phyloP scores from a whole-genome alignment of 2,329 filamentous ascomycete genomes.

The Cytospora chrysosperma region DNA sequence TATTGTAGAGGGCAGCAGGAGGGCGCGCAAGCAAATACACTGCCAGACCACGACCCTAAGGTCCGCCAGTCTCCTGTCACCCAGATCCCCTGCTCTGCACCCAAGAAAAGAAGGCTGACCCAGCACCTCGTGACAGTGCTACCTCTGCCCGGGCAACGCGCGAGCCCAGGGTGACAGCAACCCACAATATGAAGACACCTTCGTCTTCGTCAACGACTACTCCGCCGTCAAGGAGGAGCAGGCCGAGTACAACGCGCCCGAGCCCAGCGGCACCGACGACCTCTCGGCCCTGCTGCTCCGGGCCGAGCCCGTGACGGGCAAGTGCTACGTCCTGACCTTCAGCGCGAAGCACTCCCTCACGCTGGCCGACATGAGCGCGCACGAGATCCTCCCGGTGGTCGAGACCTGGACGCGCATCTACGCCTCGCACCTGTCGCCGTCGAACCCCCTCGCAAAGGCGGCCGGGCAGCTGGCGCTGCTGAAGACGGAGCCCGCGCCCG shows the following conservation, averaged over 20 bases:
- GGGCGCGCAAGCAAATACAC: conserved; percentile 61
- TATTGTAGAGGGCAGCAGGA: conserved; percentile 71
- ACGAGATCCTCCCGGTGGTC: conserved; percentile 78
- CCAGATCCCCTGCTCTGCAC: conserved; percentile 8
- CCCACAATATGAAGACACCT: conserved; percentile 81
- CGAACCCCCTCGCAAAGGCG: conserved; percentile 58
- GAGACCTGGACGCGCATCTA: conserved; percentile 93
- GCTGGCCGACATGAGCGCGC: conserved; percentile 79
- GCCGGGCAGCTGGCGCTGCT: conserved; percentile 41
- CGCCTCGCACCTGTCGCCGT: conserved; percentile 71
- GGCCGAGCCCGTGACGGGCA: conserved; percentile 84
- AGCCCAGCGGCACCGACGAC: conserved; percentile 45
- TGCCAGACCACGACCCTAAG: conserved; percentile 80
- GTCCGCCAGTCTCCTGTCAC: conserved; percentile 37
- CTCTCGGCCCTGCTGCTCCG: conserved; percentile 74
- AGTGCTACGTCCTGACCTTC: conserved; percentile 97
- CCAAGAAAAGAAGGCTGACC: too few species aligned
- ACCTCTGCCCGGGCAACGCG: conserved; percentile 88
- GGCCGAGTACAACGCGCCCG: conserved; percentile 63
- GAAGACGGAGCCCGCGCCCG: conserved; percentile 34
- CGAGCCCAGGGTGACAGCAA: conserved; percentile 85
- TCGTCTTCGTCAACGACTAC: conserved; percentile 96
- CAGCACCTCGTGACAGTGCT: conserved; percentile 60
- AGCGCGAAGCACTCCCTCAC: conserved; percentile 88
- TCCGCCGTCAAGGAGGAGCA: conserved; percentile 95